Evolutionary conservation across 192 early-diverging fungal genomes (phyloP), one percentile per base, ranked within the genome.

Genomic region (Coemansia sp.): DNA sequence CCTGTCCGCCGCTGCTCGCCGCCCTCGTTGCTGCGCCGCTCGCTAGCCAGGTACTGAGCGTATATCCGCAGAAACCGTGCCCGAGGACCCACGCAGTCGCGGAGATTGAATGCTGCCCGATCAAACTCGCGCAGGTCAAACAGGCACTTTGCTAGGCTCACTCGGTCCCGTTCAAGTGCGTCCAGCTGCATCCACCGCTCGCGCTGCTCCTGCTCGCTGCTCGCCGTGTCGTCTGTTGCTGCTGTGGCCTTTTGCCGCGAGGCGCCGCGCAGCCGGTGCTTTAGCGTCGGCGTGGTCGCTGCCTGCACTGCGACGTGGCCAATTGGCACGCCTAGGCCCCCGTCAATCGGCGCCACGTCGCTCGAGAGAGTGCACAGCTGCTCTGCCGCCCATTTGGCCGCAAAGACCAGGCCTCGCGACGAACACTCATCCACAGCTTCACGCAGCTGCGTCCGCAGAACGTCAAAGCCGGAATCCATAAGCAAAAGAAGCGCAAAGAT

Each of bases 41-140:
- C 57, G 32, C 76, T 60, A 78, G 80, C 84, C 46, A 94, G 64
- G 59, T 81, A 93, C 59, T 69, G 81, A 10, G 90, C 64, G 58
- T 96, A 96, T 14, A 91, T 62, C 53, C 83, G 65, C n/a, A 94
- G 63, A 67, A 94, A 96, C 40, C 67, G 48, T 3, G 82, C 78
- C 35, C 80, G 77, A 9, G 74, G 60, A 19, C 79, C 72, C 0
- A 17, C 43, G 33, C 78, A 81, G 32, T 60, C 67, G 35, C 79
- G 57, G 13, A 90, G 61, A 0, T 72, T 34, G 52, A 55, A 71
- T 1, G 80, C 68, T 18, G 79, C 83, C 5, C 82, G 78, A 57
- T 88, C 85, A 51, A 80, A 87, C 50, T 92, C 85, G 46, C 83
- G 78, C 34, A 85, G 51, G 17, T 89, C 84, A 53, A 90, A 92